phyloP scores from a whole-genome alignment of 139 green algal genomes.

The Monoraphidium neglectum region DNA sequence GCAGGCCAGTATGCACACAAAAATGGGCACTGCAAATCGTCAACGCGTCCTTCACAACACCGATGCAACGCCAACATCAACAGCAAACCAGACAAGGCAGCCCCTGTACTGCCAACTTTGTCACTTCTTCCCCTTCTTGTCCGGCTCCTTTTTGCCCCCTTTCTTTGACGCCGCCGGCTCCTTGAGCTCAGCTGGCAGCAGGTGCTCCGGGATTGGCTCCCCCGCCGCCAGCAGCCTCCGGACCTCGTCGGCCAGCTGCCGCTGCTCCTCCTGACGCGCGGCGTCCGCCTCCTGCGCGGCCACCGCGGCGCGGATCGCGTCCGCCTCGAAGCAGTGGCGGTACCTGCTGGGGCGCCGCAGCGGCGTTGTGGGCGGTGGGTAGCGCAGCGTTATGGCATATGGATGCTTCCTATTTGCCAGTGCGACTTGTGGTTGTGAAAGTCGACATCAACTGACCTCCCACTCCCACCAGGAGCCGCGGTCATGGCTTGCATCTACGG shows the following conservation, averaged over 20 bases:
- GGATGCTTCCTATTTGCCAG: too few species aligned
- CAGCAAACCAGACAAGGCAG: too few species aligned
- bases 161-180: conserved; percentile 27
- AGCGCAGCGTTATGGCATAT: not conserved
- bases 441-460: too few species aligned
- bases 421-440: too few species aligned
- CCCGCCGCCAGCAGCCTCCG: conserved; percentile 34
- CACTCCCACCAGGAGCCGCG: too few species aligned
- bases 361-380: not conserved
- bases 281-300: conserved; percentile 24
- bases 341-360: conserved; percentile 26
- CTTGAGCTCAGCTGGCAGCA: conserved; percentile 5
- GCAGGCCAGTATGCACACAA: too few species aligned
- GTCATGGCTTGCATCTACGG: too few species aligned
- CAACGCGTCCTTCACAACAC: too few species aligned
- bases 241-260: conserved; percentile 43
- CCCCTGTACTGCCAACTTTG: not conserved
- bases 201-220: conserved; percentile 40
- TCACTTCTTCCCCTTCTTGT: conserved; percentile 25
- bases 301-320: conserved; percentile 55
- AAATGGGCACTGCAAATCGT: too few species aligned
- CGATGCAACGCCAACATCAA: too few species aligned
- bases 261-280: conserved; percentile 39
- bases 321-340: conserved; percentile 50
- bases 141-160: conserved; percentile 26